Evolutionary conservation across 78 protist species (phyloP), one percentile per base, ranked within the genome.

Genomic region (Dictyostelium brefeldianum): DNA sequence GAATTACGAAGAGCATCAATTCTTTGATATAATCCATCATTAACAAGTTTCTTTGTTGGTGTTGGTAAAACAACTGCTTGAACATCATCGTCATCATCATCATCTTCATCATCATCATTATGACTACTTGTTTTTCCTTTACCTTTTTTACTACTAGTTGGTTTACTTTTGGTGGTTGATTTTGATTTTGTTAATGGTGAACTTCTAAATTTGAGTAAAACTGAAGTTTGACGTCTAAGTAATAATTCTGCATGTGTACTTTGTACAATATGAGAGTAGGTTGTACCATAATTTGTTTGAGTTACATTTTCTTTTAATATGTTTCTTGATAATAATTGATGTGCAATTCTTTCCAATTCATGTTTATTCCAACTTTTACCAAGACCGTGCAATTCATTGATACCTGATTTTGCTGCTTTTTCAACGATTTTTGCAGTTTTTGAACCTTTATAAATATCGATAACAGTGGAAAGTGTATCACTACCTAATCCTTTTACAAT

Each of bases 371-470:
- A 22, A 47, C n/a, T 53, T 41, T 69, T 71, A 0, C 81, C 81
- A n/a, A 65, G 9, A 8, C 91, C 91, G 54, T 83, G 73, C 0
- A 11, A 31, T 36, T 50, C 11, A 25, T 27, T 22, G 7, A 43
- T 15, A 1, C 59, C 73, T 6, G 57, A 54, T 11, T 71, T 53
- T 43, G 57, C 59, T 6, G 14, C 27, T 18, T 31, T 25, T n/a
- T 69, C 81, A 11, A 9, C 20, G 31, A 83, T 11, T 17, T 56
- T 54, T 31, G 71, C 73, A 3, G 22, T 4, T 46, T 54, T 48
- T 10, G 81, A 54, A 3, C 91, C 91, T 47, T 54, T 83, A 71
- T 43, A 71, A 41, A 83, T 73, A 9, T 83, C 81, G 9, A 73
- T 18, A 20, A 83, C 56, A 8, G 59, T 51, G 3, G 54, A 51